Percentiles rank a stretch among this genome's conserved stretches.
These are phyloP conservation scores for Cladobotryum protrusum DNA, from an alignment of 2,329 filamentous ascomycete species.

Conservation along the genomic window DNA sequence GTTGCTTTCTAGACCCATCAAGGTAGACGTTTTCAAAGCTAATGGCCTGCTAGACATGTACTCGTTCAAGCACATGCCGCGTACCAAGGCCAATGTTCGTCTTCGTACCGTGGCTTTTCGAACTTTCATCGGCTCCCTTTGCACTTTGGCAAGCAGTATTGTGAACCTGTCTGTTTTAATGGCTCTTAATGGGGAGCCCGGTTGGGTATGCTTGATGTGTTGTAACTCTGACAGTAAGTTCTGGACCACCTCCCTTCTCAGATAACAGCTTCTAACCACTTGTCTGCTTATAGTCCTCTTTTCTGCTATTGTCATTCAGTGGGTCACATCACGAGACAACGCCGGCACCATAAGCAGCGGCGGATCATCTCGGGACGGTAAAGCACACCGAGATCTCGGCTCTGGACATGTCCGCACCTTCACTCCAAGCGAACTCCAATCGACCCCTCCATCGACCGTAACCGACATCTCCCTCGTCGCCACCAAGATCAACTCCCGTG, in stretches of 20 bases:
- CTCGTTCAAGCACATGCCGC: slow-evolving; percentile 43
- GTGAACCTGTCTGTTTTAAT: slow-evolving; percentile 56
- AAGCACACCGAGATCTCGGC: slow-evolving; percentile 13
- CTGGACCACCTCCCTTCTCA: not conserved
- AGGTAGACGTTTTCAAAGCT: not conserved
- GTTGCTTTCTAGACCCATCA: slow-evolving; percentile 13
- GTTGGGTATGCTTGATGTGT: slow-evolving; percentile 60
- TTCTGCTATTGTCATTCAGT: slow-evolving; percentile 55
- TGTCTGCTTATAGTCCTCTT: slow-evolving; percentile 44
- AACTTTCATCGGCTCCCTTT: slow-evolving; percentile 53
- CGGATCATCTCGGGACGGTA: slow-evolving; percentile 9
- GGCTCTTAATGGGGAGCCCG: slow-evolving; percentile 53
- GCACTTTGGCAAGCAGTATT: slow-evolving; percentile 52
- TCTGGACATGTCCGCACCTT: slow-evolving; percentile 4
- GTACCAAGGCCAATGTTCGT: slow-evolving; percentile 33
- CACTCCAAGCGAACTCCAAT: slow-evolving; percentile 10
- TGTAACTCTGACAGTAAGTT: slow-evolving; percentile 56
- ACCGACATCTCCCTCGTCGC: slow-evolving; percentile 23
- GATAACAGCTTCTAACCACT: slow-evolving; percentile 2
- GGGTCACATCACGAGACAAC: slow-evolving; percentile 47
- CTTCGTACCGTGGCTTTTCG: slow-evolving; percentile 49
- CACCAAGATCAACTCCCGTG: slow-evolving; percentile 14
- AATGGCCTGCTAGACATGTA: slow-evolving; percentile 39
- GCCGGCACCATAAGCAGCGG: slow-evolving; percentile 25
- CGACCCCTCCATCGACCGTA: slow-evolving; percentile 16